A percentile compares a stretch with the other conserved stretches of the same genome.
Evolutionary conservation across 148 eudicot species (phyloP).

Genomic region (Heliosperma pusillum): DNA sequence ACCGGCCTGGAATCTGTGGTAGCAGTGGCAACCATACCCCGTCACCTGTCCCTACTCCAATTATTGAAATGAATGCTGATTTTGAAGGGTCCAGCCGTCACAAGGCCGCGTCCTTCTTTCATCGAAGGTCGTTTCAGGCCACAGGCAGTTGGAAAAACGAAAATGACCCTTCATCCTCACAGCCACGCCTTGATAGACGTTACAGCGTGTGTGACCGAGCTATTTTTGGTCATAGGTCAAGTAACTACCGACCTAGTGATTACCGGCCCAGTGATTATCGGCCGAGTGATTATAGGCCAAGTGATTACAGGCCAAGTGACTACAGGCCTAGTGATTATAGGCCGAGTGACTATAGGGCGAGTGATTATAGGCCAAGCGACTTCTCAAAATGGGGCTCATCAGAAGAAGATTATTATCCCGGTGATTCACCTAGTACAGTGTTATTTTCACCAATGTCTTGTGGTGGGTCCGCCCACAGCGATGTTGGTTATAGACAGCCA

Average conservation of each 20-base stretch:
- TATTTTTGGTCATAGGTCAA: constrained; percentile 60
- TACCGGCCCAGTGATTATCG: constrained; percentile 32
- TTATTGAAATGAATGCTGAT: constrained; percentile 80
- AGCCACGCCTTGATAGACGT: constrained; percentile 80
- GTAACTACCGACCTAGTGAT: constrained; percentile 54
- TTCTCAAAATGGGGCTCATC: constrained; percentile 86
- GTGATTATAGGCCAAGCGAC: constrained; percentile 65
- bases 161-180: constrained; percentile 56
- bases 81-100: constrained; percentile 71
- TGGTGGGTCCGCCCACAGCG: constrained; percentile 42
- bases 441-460: constrained; percentile 58
- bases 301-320: constrained; percentile 54
- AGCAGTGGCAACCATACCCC: constrained; percentile 72
- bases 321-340: constrained; percentile 63
- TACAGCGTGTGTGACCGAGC: constrained; percentile 86
- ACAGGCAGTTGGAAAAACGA: constrained; percentile 56
- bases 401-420: constrained; percentile 72
- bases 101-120: constrained; percentile 60
- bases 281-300: constrained; percentile 43
- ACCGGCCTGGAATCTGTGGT: constrained; percentile 74
- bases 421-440: constrained; percentile 79
- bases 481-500: constrained; percentile 41
- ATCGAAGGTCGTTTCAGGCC: constrained; percentile 79
- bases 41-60: constrained; percentile 82
- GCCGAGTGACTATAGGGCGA: constrained; percentile 44